Evolutionary conservation across 805 yeast species (phyloP).

Genomic region (Suhomyces vadensis): DNA sequence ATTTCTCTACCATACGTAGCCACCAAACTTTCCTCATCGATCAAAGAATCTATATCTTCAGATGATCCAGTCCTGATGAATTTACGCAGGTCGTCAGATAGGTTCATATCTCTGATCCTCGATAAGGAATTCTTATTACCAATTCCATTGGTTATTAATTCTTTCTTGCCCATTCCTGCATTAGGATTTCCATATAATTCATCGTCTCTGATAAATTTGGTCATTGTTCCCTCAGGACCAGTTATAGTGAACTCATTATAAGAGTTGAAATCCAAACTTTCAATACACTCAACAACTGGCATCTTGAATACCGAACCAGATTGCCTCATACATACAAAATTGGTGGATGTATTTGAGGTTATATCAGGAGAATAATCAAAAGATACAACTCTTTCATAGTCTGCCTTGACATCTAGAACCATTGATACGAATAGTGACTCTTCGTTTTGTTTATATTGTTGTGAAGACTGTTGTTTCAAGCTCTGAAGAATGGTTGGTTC

Average conservation of each 20-base stretch:
- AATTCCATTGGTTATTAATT: background rate
- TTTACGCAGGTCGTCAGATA: slow-evolving; percentile 17
- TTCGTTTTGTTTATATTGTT: slow-evolving; percentile 39
- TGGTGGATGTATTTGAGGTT: slow-evolving; percentile 51
- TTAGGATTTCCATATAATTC: background rate
- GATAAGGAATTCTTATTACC: background rate
- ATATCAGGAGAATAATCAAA: slow-evolving; percentile 76
- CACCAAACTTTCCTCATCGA: slow-evolving; percentile 30
- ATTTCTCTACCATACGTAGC: slow-evolving; percentile 9
- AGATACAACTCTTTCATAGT: slow-evolving; percentile 78
- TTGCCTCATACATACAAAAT: slow-evolving; percentile 84
- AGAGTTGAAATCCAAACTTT: slow-evolving; percentile 64
- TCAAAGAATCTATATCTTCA: slow-evolving; percentile 29
- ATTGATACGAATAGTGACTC: slow-evolving; percentile 72
- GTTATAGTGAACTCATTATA: slow-evolving; percentile 63
- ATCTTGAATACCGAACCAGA: slow-evolving; percentile 84
- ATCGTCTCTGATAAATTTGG: slow-evolving; percentile 40
- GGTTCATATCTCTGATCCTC: slow-evolving; percentile 3
- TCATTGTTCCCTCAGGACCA: slow-evolving; percentile 57
- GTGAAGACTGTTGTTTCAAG: slow-evolving; percentile 38
- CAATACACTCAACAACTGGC: slow-evolving; percentile 69
- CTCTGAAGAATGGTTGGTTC: slow-evolving; percentile 18
- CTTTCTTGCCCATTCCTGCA: background rate
- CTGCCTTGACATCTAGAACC: slow-evolving; percentile 73
- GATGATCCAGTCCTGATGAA: slow-evolving; percentile 19